These are phyloP conservation scores for Inga oerstediana DNA, from an alignment of 306 rosid genomes.

Conservation along the genomic window DNA sequence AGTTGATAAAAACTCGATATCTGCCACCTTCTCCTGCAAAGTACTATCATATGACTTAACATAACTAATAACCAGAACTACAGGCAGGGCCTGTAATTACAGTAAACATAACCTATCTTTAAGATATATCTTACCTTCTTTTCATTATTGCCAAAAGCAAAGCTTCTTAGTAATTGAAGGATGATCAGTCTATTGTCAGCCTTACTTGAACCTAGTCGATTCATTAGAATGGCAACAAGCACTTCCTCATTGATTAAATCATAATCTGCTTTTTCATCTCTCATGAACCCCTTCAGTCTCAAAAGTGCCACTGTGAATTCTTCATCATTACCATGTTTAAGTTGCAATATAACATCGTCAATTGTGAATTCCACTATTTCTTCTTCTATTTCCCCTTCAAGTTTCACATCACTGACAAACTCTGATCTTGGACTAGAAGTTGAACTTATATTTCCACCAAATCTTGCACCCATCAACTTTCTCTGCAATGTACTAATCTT, in stretches of 20 bases:
- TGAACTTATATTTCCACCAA: conserved; percentile 47
- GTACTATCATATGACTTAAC: conserved; percentile 38
- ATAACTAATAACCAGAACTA: conserved; percentile 25
- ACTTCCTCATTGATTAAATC: conserved; percentile 66
- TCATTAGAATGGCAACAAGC: conserved; percentile 56
- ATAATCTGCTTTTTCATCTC: conserved; percentile 39
- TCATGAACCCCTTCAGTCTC: conserved; percentile 58
- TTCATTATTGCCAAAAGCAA: conserved; percentile 50
- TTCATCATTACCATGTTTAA: conserved; percentile 75
- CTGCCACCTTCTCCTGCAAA: conserved; percentile 84
- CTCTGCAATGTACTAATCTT: conserved; percentile 55
- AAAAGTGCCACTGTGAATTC: conserved; percentile 59
- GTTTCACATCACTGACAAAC: conserved; percentile 42
- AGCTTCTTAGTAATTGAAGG: conserved; percentile 57
- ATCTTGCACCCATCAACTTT: conserved; percentile 61
- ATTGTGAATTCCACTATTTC: conserved; percentile 44
- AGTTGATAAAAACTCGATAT: conserved; percentile 58
- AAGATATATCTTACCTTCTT: conserved; percentile 61
- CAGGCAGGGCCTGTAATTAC: conserved; percentile 15
- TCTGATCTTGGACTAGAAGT: conserved; percentile 59
- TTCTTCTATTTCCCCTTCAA: conserved; percentile 58
- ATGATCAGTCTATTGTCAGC: conserved; percentile 48
- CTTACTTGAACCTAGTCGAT: conserved; percentile 63
- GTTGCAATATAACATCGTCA: conserved; percentile 60
- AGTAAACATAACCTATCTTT: not conserved